A percentile compares a stretch with the other conserved stretches of the same genome.
Evolutionary conservation across 2,329 filamentous ascomycete species (phyloP).

Genomic region (Clonostachys rosea): DNA sequence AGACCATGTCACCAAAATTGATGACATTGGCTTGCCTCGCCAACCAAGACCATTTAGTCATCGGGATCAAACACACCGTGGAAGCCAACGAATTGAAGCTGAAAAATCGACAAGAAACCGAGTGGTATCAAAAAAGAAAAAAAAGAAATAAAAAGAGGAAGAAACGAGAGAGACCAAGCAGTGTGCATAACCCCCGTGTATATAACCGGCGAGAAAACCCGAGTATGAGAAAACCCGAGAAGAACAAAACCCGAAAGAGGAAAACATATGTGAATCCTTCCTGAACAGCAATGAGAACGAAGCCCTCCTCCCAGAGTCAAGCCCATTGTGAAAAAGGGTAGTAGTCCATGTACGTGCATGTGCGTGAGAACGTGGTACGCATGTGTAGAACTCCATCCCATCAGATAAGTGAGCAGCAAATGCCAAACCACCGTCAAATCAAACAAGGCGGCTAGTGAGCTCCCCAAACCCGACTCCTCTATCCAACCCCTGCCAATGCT

Average conservation of each 20-base stretch:
- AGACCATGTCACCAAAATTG: too few species aligned
- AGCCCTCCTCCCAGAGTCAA: background rate
- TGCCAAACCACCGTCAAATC: constrained; percentile 8
- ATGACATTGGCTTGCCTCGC: too few species aligned
- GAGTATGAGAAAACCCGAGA: too few species aligned
- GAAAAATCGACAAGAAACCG: background rate
- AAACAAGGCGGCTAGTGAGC: constrained; percentile 1
- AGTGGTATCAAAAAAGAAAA: background rate
- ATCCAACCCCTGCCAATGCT: constrained; percentile 27
- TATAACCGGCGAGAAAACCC: too few species aligned
- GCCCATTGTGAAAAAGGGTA: too few species aligned
- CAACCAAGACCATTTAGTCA: background rate
- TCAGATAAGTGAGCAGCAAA: constrained; percentile 1
- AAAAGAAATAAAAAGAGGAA: too few species aligned
- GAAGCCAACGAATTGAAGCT: background rate
- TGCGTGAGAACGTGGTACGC: too few species aligned
- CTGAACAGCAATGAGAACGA: background rate
- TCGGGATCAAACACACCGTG: background rate
- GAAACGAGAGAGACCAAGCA: too few species aligned
- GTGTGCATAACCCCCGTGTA: too few species aligned
- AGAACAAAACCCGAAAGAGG: too few species aligned
- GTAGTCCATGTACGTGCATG: too few species aligned
- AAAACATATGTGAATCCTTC: background rate
- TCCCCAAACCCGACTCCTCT: constrained; percentile 26
- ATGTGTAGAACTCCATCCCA: background rate